A percentile compares a stretch with the other conserved stretches of the same genome.
Conservation (phyloP, 768 basidiomycete genomes). For the Mycena latifolia region DNA sequence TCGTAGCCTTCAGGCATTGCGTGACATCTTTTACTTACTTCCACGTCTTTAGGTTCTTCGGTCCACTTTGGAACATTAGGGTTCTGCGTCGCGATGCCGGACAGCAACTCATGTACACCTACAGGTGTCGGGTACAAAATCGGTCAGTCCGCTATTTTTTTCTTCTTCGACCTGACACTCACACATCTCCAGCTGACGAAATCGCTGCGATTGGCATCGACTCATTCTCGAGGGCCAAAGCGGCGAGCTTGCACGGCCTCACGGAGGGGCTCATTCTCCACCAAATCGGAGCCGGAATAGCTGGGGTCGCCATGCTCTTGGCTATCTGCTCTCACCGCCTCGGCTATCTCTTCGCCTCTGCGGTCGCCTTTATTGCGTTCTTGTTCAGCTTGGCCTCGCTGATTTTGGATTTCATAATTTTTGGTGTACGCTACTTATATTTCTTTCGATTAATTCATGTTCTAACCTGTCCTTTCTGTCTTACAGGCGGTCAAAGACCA, state of each 20-base stretch:
- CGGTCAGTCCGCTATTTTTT: slow-evolving; percentile 6
- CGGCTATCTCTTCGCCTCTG: slow-evolving; percentile 35
- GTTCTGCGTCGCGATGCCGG: slow-evolving; percentile 29
- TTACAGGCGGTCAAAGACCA: slow-evolving; percentile 28
- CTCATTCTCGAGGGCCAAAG: slow-evolving; percentile 39
- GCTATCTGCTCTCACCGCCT: slow-evolving; percentile 54
- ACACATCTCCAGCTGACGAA: slow-evolving; percentile 16
- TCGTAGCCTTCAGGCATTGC: neutral
- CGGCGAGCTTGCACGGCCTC: slow-evolving; percentile 59
- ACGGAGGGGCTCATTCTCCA: slow-evolving; percentile 68
- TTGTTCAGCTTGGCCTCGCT: slow-evolving; percentile 28
- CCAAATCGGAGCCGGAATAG: slow-evolving; percentile 64
- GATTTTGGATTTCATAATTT: slow-evolving; percentile 32
- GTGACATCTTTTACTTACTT: neutral
- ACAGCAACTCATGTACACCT: slow-evolving; percentile 29
- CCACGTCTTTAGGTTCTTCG: slow-evolving; percentile 6
- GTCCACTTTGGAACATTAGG: slow-evolving; percentile 36
- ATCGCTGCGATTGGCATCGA: slow-evolving; percentile 29
- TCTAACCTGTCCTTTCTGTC: neutral
- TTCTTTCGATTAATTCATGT: neutral
- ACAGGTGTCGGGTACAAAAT: slow-evolving; percentile 37
- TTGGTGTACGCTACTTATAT: slow-evolving; percentile 38
- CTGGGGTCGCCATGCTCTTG: slow-evolving; percentile 61
- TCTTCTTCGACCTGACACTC: neutral
- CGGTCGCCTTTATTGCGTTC: slow-evolving; percentile 36